These are phyloP conservation scores for Ensete ventricosum DNA, from an alignment of 176 grass and related monocot genomes.

Conservation along the genomic window DNA sequence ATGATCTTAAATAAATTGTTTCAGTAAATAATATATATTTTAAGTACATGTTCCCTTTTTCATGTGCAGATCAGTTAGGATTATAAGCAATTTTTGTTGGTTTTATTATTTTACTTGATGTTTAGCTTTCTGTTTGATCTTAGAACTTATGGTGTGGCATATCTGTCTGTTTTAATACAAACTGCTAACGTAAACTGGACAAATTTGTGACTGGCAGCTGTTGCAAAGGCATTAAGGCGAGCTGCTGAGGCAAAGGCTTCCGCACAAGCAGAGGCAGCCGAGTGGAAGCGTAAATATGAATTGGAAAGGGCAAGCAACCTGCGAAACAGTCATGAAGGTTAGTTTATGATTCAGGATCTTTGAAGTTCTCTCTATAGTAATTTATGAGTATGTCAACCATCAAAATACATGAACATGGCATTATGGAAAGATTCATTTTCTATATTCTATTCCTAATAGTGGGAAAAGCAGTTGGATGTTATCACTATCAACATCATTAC, in stretches of 20 bases:
- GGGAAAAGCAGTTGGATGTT: background rate
- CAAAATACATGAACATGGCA: background rate
- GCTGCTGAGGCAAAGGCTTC: conserved; percentile 84
- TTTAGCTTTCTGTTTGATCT: background rate
- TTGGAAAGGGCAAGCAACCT: conserved; percentile 45
- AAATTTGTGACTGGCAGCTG: conserved; percentile 47
- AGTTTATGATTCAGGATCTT: background rate
- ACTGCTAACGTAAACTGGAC: conserved; percentile 23
- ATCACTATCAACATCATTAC: background rate
- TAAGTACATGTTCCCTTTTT: background rate
- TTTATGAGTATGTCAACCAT: background rate
- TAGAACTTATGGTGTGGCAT: background rate
- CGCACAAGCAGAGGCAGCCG: conserved; percentile 74
- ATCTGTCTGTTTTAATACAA: conserved; percentile 7
- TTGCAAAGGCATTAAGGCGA: conserved; percentile 72
- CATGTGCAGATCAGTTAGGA: background rate
- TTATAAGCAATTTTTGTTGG: background rate
- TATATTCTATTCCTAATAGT: background rate
- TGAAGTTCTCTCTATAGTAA: background rate
- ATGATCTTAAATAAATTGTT: background rate
- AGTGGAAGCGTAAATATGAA: conserved; percentile 93
- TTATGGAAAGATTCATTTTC: background rate
- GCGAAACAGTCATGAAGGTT: conserved; percentile 47
- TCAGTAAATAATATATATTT: background rate
- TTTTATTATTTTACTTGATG: background rate